Base-by-base conservation (phyloP, 2,329 filamentous ascomycete species). In the Elsinoe perseae region DNA sequence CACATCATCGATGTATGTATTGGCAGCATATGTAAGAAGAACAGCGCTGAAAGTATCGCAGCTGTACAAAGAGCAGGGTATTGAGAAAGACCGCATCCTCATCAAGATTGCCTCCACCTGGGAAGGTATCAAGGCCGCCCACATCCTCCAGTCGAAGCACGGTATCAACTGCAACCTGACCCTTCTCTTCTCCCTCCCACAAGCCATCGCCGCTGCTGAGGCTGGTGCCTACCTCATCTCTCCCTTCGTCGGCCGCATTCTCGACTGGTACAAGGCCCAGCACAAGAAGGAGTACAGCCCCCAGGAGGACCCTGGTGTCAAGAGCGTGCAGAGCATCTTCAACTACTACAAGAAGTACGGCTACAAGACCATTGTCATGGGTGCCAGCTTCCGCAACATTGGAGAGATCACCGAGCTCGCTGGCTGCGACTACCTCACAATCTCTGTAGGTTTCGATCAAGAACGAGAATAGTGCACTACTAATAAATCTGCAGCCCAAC, bases 311-410 rank as follows among this genome's bases (percentile, higher is more conserved):
- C 93, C 93, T 57, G 93, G 93, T 80, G 93, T 98, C 75, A 82
- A 89, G 79, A 92, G 87, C 64, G 93, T 98, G 70, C 82, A 92
- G 81, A 72, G 69, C 75, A 98, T 98, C 80, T 98, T 86, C 85
- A 93, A 98, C 84, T 98, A 98, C 88, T 98, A 98, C 87, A 98
- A 98, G 89, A 97, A 97, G 83, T 89, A 79, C 75, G 89, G 87
- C 74, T 96, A 98, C 86, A 95, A 95, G 69, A 98, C 93, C 74
- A 96, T 97, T 68, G 93, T 98, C 77, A 98, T 98, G 93, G 93
- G 93, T 70, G 93, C 93, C 65, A 96, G 91, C 38, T 98, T 98
- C 89, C 85, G 93, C 73, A 97, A 87, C 80, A 79, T 79, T 62
- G 93, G 93, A 69, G 93, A 98, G 80, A 95, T 98, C 76, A 97